Base-by-base conservation (phyloP, 2,329 filamentous ascomycete genomes). In the Ophiognomonia clavigignenti-juglandacearum region DNA sequence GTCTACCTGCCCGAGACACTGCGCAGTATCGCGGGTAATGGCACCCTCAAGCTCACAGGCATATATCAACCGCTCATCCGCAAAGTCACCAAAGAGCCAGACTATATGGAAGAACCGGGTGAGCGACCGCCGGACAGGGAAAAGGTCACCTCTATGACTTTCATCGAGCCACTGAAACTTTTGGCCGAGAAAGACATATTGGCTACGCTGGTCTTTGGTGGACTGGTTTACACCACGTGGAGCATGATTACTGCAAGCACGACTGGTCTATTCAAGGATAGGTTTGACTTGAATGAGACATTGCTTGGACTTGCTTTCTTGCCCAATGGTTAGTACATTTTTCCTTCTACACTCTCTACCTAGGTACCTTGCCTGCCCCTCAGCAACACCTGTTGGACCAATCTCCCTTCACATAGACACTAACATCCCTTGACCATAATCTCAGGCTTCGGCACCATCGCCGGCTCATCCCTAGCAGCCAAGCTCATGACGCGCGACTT, bases 191-290 rank as follows among this genome's bases (percentile, higher is more conserved):
- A 72, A 49, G 72, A 75, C 43, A 66, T 75, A 11, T 61, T 72
- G 36, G 57, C 66, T 37, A 66, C 64, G 4, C 55, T 75, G 0
- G 55, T 71, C 43, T 75, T 66, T 34, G 68, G 70, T 36, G 64
- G 64, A 10, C 61, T 71, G 6, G 62, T 71, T 1, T 75, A 74
- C 52, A 65, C 70, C 0, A 63, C 71, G 11, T 74, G 70, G 69
- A 72, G 65, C 18, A 74, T 75, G 71, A 66, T 74, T 4, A 71
- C 67, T 7, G 64, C 68, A 1, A 67, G 61, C 13, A 72, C 70
- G 3, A 66, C 68, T 0, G 54, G 56, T 1, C 43, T 3, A 0
- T 40, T 67, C 48, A 60, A 66, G 37, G 23, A 43, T 27, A 45
- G 56, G 1, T 61, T 61, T 22, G 36, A 43, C 2, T 55, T 62